Evolutionary conservation across 345 rosid genomes (phyloP), one percentile per base, ranked within the genome.

Genomic region (Clausena lansium): DNA sequence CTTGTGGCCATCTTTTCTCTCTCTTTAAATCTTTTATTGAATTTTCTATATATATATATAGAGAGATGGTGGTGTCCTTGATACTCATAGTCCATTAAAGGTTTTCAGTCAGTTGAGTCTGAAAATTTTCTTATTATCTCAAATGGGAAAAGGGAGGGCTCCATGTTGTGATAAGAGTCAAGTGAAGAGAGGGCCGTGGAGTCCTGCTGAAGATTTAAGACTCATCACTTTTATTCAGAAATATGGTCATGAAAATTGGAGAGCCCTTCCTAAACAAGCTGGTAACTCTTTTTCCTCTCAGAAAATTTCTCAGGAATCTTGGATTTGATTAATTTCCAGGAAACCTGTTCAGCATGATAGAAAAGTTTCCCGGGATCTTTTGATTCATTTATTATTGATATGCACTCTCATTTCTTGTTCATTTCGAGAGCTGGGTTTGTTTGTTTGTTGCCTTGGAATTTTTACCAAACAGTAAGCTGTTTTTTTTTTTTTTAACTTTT

Each of bases 131-230:
- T 52, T 52, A 17, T 52, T 17, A 52, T 52, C 57, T 35, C n/a
- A 32, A 30, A 93, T 93, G 98, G 94, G 93, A 4, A 92, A 82
- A 82, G 98, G 98, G 73, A 90, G 99, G 82, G 92, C 98, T 2
- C 98, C 96, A 1, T 95, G 99, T 58, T 95, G 98, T 74, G 97
- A 93, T 70, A 93, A 95, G 87, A 88, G 77, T 77, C 76, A 86
- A 80, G 98, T 95, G 83, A 95, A 91, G 83, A 93, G 88, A 89
- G 99, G 99, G 30, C 94, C 99, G 78, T 95, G 99, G 99, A 93
- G 93, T 52, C 92, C 97, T 59, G 88, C 86, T 6, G 99, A 95
- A 82, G 99, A 95, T 84, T 74, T 91, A 69, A 90, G 83, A 78
- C 99, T 95, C 76, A 85, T 90, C 83, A 71, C 93, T 79, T 93